Conservation (phyloP, 768 basidiomycete species). For the Lactarius tabidus region DNA sequence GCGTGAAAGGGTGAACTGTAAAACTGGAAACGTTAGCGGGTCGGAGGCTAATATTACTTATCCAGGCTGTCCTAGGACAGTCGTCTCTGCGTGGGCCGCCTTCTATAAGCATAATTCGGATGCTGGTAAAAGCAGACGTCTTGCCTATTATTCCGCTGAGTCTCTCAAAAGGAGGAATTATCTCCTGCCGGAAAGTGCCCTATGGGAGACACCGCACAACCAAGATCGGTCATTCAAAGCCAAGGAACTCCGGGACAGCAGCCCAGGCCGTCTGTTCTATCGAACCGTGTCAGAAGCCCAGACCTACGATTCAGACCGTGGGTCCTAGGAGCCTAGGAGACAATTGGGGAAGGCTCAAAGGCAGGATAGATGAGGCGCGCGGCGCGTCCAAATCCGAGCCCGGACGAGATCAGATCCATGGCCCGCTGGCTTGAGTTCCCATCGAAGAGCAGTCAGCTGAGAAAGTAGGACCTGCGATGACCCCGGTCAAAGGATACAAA, state of each 20-base stretch:
- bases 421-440: too few species aligned
- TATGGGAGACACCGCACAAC: neutral
- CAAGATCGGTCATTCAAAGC: neutral
- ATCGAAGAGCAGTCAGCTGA: neutral
- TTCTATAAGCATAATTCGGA: neutral
- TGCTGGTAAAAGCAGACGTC: neutral
- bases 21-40: neutral
- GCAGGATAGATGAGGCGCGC: neutral
- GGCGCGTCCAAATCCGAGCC: neutral
- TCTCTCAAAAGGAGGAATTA: neutral
- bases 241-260: neutral
- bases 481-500: too few species aligned
- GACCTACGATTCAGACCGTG: neutral
- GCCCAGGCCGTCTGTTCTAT: neutral
- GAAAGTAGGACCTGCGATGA: too few species aligned
- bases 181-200: neutral
- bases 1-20: neutral
- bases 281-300: neutral
- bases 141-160: neutral
- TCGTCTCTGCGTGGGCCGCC: neutral
- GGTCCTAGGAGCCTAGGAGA: neutral
- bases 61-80: neutral
- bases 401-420: neutral
- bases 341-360: neutral
- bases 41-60: neutral